Evolutionary conservation across 305 asterid genomes (phyloP).

Genomic region (Fraxinus latifolia): DNA sequence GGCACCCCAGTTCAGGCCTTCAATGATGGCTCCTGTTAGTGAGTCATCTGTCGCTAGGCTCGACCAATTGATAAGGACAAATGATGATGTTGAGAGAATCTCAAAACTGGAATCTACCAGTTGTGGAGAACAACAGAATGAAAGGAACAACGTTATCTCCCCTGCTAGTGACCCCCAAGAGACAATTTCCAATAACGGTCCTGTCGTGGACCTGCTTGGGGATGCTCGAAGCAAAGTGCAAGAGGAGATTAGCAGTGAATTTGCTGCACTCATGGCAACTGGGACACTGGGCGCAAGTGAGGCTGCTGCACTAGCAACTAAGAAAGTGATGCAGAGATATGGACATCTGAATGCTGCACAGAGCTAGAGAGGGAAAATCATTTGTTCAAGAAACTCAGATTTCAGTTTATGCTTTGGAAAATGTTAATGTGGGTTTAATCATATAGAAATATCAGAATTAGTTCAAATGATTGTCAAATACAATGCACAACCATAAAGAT

Average conservation of each 20-base stretch:
- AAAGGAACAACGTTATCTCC: constrained; percentile 1
- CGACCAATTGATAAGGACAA: constrained; percentile 6
- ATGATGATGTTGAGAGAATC: constrained; percentile 21
- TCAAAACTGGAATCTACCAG: constrained; percentile 17
- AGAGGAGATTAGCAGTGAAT: constrained; percentile 75
- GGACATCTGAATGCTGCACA: constrained; percentile 54
- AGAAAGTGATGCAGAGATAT: constrained; percentile 69
- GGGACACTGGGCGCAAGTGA: constrained; percentile 87
- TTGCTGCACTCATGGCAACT: constrained; percentile 80
- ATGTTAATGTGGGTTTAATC: not conserved
- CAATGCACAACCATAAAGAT: not conserved
- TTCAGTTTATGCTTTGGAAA: not conserved
- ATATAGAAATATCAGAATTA: not conserved
- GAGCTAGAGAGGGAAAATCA: constrained; percentile 31
- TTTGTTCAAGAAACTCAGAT: not conserved
- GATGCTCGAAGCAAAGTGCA: constrained; percentile 70
- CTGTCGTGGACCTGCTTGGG: constrained; percentile 40
- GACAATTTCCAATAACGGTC: constrained; percentile 27
- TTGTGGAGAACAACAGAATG: not conserved
- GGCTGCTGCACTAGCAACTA: constrained; percentile 89
- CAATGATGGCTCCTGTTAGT: constrained; percentile 36
- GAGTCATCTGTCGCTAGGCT: not conserved
- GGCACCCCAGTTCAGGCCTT: constrained; percentile 66
- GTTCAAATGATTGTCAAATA: not conserved
- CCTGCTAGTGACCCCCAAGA: constrained; percentile 12